These are phyloP conservation scores for Chlorencoelia australis DNA, from an alignment of 2,329 filamentous ascomycete genomes.

Conservation along the genomic window DNA sequence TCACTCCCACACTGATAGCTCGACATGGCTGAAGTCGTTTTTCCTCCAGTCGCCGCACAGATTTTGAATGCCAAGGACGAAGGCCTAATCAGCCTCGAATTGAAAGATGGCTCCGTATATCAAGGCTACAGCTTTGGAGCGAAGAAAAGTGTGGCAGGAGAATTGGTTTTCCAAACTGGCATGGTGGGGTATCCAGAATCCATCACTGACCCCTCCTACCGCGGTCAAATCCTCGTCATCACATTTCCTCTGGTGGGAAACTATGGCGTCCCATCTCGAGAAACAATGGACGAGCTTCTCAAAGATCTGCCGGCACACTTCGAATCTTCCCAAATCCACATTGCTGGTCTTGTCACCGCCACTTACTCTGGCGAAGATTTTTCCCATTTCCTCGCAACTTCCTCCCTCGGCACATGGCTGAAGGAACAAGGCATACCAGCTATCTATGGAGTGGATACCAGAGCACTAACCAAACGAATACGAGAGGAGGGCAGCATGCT, in stretches of 20 bases:
- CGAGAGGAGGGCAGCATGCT: conserved; percentile 93
- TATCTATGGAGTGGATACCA: conserved; percentile 90
- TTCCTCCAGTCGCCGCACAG: conserved; percentile 17
- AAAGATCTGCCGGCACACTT: conserved; percentile 85
- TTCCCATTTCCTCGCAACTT: conserved; percentile 85
- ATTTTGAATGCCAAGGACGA: conserved; percentile 33
- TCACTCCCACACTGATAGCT: too few relatives aligned
- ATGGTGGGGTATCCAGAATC: conserved; percentile 99
- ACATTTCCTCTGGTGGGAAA: conserved; percentile 95
- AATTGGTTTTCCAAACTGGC: conserved; percentile 98
- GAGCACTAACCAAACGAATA: conserved; percentile 88
- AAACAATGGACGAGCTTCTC: conserved; percentile 74
- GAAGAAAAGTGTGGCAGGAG: conserved; percentile 85
- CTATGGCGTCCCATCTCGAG: conserved; percentile 88
- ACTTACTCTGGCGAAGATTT: conserved; percentile 92
- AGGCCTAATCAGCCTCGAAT: conserved; percentile 73
- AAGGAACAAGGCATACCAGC: conserved; percentile 92
- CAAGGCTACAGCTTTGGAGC: conserved; percentile 96
- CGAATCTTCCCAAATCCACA: conserved; percentile 85
- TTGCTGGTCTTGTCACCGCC: conserved; percentile 81
- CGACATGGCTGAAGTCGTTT: conserved; percentile 12
- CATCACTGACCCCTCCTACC: conserved; percentile 78
- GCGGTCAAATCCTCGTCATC: conserved; percentile 89
- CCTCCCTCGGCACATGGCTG: conserved; percentile 87
- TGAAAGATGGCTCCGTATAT: conserved; percentile 83